A percentile compares a stretch with the other conserved stretches of the same genome.
Evolutionary conservation across 192 early-diverging fungal species (phyloP).

Genomic region (Radiomyces spectabilis): DNA sequence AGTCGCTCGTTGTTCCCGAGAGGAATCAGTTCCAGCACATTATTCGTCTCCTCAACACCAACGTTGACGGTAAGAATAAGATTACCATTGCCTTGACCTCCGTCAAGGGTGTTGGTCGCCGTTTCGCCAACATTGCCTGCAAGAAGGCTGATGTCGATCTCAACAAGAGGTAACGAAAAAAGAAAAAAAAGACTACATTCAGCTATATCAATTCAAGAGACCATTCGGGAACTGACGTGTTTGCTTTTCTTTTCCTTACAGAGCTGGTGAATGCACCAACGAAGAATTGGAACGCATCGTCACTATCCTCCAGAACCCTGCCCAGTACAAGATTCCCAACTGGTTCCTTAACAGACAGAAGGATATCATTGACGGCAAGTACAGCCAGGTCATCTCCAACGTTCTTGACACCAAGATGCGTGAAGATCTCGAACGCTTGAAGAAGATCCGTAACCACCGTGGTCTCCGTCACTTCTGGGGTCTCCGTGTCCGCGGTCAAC

Average conservation of each 20-base stretch:
- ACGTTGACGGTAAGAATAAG: slow-evolving; percentile 93
- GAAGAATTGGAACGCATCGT: slow-evolving; percentile 98
- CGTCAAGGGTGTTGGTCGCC: slow-evolving; percentile 98
- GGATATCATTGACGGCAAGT: slow-evolving; percentile 93
- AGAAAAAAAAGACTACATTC: too few species aligned
- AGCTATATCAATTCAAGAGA: too few species aligned
- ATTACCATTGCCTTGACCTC: slow-evolving; percentile 92
- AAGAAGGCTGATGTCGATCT: slow-evolving; percentile 99
- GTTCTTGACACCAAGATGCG: slow-evolving; percentile 91
- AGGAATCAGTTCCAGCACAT: slow-evolving; percentile 95
- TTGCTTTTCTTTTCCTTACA: too few species aligned
- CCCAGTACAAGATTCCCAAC: slow-evolving; percentile 98
- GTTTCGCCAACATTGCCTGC: slow-evolving; percentile 97
- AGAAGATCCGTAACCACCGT: slow-evolving; percentile 99
- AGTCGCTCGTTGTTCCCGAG: slow-evolving; percentile 85
- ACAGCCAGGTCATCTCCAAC: slow-evolving; percentile 93
- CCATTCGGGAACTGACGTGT: too few species aligned
- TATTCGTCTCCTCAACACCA: slow-evolving; percentile 98
- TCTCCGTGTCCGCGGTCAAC: slow-evolving; percentile 98
- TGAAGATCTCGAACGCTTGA: slow-evolving; percentile 98
- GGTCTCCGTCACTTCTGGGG: slow-evolving; percentile 99
- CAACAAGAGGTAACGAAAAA: slow-evolving; percentile 93
- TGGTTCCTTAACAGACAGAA: slow-evolving; percentile 99
- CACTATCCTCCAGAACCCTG: slow-evolving; percentile 98
- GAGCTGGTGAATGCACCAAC: slow-evolving; percentile 94